These are phyloP conservation scores for Ambrosia artemisiifolia DNA, from an alignment of 129 eudicot genomes.

Conservation along the genomic window DNA sequence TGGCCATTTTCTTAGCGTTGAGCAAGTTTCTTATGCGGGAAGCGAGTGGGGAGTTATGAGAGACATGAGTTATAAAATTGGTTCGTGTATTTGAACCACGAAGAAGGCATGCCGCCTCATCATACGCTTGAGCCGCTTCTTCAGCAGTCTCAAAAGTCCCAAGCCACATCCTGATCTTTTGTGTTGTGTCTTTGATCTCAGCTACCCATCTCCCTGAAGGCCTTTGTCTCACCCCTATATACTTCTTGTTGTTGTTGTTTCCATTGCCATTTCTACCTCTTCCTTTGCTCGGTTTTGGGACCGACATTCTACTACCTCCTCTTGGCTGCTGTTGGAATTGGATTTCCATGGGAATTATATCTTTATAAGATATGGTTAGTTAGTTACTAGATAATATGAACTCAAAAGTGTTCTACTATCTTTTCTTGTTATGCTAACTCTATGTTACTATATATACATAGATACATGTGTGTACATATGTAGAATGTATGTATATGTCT, in stretches of 20 bases:
- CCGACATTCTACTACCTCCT: slow-evolving; percentile 16
- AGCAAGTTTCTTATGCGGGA: slow-evolving; percentile 64
- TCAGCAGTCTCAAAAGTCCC: slow-evolving; percentile 88
- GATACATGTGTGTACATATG: neutral
- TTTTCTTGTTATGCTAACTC: slow-evolving; percentile 30
- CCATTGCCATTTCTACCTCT: slow-evolving; percentile 37
- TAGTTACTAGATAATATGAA: slow-evolving; percentile 12
- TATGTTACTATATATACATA: slow-evolving; percentile 26
- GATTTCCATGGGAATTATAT: slow-evolving; percentile 44
- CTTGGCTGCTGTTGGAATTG: slow-evolving; percentile 54
- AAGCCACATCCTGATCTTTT: slow-evolving; percentile 86
- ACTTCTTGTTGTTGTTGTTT: slow-evolving; percentile 50
- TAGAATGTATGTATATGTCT: slow-evolving; percentile 23
- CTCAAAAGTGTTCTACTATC: slow-evolving; percentile 19
- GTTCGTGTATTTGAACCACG: slow-evolving; percentile 77
- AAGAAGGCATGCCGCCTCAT: slow-evolving; percentile 81
- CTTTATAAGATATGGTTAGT: neutral
- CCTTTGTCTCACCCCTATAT: slow-evolving; percentile 86
- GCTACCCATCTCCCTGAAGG: slow-evolving; percentile 96
- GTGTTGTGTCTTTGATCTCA: slow-evolving; percentile 88
- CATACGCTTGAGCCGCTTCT: slow-evolving; percentile 86
- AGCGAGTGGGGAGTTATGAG: slow-evolving; percentile 70
- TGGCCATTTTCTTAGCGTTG: slow-evolving; percentile 53
- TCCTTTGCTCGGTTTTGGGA: slow-evolving; percentile 40
- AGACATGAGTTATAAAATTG: slow-evolving; percentile 58